Percentiles rank a stretch among this genome's conserved stretches.
Evolutionary conservation across 2,329 filamentous ascomycete genomes (phyloP).

Genomic region (Exophiala phaeomuriformis): DNA sequence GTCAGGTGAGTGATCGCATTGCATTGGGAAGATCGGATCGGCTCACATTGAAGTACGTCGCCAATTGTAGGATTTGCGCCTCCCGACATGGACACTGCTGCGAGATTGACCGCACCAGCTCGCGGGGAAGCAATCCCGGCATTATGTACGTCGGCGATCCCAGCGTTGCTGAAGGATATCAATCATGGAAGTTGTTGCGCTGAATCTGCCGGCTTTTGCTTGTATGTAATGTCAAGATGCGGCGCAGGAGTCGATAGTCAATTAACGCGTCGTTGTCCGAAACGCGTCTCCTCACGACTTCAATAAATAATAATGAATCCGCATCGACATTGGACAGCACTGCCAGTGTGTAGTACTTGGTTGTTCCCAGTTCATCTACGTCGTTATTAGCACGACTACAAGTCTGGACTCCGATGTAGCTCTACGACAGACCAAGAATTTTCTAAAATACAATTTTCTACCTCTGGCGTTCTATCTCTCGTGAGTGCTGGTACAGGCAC

Average conservation of each 20-base stretch:
- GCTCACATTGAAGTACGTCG: constrained; percentile 36
- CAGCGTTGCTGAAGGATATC: too few relatives aligned
- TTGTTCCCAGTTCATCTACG: too few relatives aligned
- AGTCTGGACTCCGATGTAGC: too few relatives aligned
- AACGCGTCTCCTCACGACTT: neutral
- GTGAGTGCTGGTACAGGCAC: constrained; percentile 16
- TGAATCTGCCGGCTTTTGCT: too few relatives aligned
- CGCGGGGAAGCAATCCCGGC: constrained; percentile 14
- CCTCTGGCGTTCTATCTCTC: constrained; percentile 14
- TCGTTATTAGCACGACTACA: too few relatives aligned
- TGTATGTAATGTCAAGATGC: too few relatives aligned
- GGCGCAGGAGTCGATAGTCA: neutral
- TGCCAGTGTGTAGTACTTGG: too few relatives aligned
- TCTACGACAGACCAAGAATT: neutral
- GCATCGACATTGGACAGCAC: too few relatives aligned
- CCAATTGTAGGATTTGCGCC: constrained; percentile 37
- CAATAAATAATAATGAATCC: too few relatives aligned
- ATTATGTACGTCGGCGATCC: constrained; percentile 2
- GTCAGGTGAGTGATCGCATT: neutral
- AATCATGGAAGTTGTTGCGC: too few relatives aligned
- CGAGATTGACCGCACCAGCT: constrained; percentile 16
- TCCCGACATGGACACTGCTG: constrained; percentile 38
- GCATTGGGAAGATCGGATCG: neutral
- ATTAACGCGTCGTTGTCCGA: neutral
- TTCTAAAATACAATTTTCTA: constrained; percentile 18